Percentiles rank a stretch among this genome's conserved stretches.
These are phyloP conservation scores for Avena eriantha DNA, from an alignment of 176 grass and related monocot genomes.

Conservation along the genomic window DNA sequence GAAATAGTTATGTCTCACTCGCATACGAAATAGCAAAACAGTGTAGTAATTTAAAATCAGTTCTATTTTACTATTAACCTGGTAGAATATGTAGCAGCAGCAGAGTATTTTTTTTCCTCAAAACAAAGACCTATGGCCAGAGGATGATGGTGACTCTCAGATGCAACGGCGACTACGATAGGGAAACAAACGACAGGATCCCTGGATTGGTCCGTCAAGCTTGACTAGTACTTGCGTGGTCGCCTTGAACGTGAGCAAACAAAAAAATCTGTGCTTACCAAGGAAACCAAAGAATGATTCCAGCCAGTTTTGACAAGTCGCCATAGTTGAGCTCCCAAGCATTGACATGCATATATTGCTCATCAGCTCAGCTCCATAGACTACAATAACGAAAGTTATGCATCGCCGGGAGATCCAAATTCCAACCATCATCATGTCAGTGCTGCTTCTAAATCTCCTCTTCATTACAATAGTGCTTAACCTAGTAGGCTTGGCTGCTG, in stretches of 20 bases:
- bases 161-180: background rate
- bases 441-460: conserved; percentile 7
- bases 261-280: background rate
- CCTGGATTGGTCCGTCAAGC: background rate
- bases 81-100: too few relatives aligned
- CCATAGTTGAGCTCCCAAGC: background rate
- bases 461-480: background rate
- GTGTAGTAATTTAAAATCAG: too few relatives aligned
- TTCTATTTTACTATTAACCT: too few relatives aligned
- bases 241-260: background rate
- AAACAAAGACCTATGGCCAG: too few relatives aligned
- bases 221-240: background rate
- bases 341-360: too few relatives aligned
- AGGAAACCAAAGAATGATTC: background rate
- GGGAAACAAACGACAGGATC: background rate
- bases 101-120: too few relatives aligned
- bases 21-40: too few relatives aligned
- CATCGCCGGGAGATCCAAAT: background rate
- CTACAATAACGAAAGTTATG: background rate
- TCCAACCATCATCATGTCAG: background rate
- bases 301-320: background rate
- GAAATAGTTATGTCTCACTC: too few relatives aligned
- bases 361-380: background rate
- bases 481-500: background rate
- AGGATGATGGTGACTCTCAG: too few relatives aligned